Evolutionary conservation across 2,329 filamentous ascomycete species (phyloP).

Genomic region (Zasmidium citrigriseum): DNA sequence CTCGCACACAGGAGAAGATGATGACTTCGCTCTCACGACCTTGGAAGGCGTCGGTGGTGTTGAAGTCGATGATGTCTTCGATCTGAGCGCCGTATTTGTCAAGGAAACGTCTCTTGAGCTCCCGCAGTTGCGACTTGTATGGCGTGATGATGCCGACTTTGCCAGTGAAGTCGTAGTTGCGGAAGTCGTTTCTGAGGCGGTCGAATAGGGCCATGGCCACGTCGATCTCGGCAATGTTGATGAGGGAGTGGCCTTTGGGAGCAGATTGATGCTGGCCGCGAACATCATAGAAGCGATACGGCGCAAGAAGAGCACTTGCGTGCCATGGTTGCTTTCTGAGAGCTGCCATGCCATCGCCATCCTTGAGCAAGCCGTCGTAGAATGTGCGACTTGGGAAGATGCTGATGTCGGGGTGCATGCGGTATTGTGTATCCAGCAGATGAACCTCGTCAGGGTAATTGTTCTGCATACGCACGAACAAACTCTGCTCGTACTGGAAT

Average conservation of each 20-base stretch:
- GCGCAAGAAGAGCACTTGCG: conserved; percentile 73
- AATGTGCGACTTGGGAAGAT: conserved; percentile 86
- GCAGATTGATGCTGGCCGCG: conserved; percentile 81
- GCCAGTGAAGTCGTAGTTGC: conserved; percentile 60
- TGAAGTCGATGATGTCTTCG: conserved; percentile 85
- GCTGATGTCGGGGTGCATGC: conserved; percentile 98
- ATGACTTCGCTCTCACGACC: conserved; percentile 96
- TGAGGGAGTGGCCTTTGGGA: conserved; percentile 81
- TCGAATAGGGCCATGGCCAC: conserved; percentile 84
- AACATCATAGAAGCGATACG: conserved; percentile 97
- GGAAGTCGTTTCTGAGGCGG: conserved; percentile 71
- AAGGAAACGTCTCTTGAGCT: conserved; percentile 75
- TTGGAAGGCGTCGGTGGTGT: conserved; percentile 97
- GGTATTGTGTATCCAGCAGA: conserved; percentile 95
- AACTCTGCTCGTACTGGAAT: conserved; percentile 94
- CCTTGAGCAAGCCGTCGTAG: conserved; percentile 83
- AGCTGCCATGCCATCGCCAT: conserved; percentile 72
- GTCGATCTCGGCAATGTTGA: conserved; percentile 84
- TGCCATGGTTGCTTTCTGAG: conserved; percentile 86
- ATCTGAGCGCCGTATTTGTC: conserved; percentile 73
- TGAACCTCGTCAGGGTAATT: conserved; percentile 88
- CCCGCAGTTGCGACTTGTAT: conserved; percentile 88
- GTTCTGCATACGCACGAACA: conserved; percentile 97
- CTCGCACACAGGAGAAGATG: conserved; percentile 97
- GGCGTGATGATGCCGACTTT: conserved; percentile 94